These are phyloP conservation scores for Albifimbria verrucaria DNA, from an alignment of 2,329 filamentous ascomycete genomes.

Conservation along the genomic window DNA sequence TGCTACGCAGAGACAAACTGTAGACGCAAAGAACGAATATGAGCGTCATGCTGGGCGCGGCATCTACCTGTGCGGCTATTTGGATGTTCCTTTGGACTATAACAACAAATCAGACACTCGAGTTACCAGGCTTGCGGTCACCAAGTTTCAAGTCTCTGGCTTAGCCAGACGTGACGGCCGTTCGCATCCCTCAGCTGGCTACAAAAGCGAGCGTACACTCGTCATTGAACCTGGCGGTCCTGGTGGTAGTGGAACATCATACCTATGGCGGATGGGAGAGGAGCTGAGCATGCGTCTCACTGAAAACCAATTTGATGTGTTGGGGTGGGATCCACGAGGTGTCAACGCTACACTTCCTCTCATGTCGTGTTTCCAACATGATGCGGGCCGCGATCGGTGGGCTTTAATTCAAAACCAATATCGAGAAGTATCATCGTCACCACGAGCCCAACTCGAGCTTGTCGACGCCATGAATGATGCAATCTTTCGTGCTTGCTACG, in stretches of 20 bases:
- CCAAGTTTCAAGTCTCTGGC: slow-evolving; percentile 46
- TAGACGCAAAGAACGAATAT: slow-evolving; percentile 6
- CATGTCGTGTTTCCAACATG: slow-evolving; percentile 42
- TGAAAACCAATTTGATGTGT: slow-evolving; percentile 40
- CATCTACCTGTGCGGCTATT: slow-evolving; percentile 45
- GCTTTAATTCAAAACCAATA: slow-evolving; percentile 34
- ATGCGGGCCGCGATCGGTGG: slow-evolving; percentile 46
- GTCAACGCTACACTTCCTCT: slow-evolving; percentile 45
- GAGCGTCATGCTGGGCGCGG: slow-evolving; percentile 36
- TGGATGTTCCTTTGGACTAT: slow-evolving; percentile 47
- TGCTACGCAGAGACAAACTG: slow-evolving; percentile 1
- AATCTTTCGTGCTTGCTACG: slow-evolving; percentile 38
- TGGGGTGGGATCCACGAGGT: slow-evolving; percentile 54
- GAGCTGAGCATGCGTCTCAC: slow-evolving; percentile 37
- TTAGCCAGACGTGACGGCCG: slow-evolving; percentile 24
- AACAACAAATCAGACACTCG: slow-evolving; percentile 40
- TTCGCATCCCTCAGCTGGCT: slow-evolving; percentile 16
- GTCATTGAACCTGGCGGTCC: slow-evolving; percentile 50
- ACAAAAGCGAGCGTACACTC: slow-evolving; percentile 43
- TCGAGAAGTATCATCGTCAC: slow-evolving; percentile 30
- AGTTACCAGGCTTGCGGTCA: slow-evolving; percentile 44
- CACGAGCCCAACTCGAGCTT: slow-evolving; percentile 35
- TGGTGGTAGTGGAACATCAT: slow-evolving; percentile 43
- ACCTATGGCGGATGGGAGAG: slow-evolving; percentile 36
- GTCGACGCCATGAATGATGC: slow-evolving; percentile 45